A percentile compares a stretch with the other conserved stretches of the same genome.
Evolutionary conservation across 1,284 basidiomycete species (phyloP).

Genomic region (Porodaedalea pini): DNA sequence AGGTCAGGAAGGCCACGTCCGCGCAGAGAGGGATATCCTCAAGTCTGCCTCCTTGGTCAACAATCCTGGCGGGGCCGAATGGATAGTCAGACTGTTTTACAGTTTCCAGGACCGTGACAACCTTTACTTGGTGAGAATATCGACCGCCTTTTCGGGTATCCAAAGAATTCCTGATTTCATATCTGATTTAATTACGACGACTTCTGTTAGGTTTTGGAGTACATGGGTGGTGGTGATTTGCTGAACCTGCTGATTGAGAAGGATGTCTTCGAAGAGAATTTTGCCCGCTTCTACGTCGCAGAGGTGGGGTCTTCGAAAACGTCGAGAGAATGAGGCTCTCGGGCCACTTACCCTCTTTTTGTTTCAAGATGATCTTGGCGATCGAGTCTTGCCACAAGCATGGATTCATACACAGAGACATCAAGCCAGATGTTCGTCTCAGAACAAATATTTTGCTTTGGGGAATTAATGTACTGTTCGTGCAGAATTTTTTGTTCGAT

Average conservation of each 20-base stretch:
- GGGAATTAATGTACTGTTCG: conserved; percentile 29
- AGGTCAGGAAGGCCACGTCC: conserved; percentile 96
- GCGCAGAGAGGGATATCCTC: conserved; percentile 86
- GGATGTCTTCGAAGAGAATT: conserved; percentile 91
- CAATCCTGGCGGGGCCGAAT: conserved; percentile 71
- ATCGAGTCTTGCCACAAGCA: conserved; percentile 92
- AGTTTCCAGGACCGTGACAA: conserved; percentile 90
- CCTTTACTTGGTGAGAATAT: conserved; percentile 79
- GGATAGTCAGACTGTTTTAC: conserved; percentile 93
- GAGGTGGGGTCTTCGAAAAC: conserved; percentile 55
- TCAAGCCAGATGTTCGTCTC: conserved; percentile 82
- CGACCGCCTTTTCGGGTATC: conserved; percentile 26
- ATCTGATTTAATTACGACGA: conserved; percentile 38
- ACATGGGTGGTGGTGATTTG: conserved; percentile 95
- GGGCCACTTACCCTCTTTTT: conserved; percentile 11
- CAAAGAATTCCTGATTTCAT: conserved; percentile 58
- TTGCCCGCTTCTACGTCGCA: conserved; percentile 92
- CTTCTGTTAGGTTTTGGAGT: conserved; percentile 74
- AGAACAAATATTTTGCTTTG: conserved; percentile 2
- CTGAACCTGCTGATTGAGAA: conserved; percentile 92
- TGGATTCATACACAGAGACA: conserved; percentile 96
- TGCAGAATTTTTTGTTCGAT: conserved; percentile 92
- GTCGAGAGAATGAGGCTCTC: conserved; percentile 4
- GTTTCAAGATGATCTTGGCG: conserved; percentile 84
- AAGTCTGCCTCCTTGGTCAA: conserved; percentile 74